Conservation (phyloP, 306 rosid species). For the Delonix regia region DNA sequence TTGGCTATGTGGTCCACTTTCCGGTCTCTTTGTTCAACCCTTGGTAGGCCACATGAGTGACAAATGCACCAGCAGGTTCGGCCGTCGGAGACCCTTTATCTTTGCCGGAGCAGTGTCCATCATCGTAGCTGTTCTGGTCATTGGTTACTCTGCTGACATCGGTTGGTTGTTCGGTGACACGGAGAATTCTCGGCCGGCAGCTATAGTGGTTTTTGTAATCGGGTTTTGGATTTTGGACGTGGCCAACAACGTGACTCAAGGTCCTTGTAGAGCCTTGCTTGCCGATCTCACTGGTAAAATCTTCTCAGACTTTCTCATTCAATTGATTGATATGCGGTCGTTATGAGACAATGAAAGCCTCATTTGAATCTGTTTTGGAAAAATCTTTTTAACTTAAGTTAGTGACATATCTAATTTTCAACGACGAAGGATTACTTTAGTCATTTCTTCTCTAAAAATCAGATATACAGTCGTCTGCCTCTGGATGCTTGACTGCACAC, state of each 20-base stretch:
- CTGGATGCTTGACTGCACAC: background rate
- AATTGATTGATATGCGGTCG: background rate
- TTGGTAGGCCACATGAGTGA: constrained; percentile 83
- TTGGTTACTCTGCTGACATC: constrained; percentile 80
- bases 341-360: background rate
- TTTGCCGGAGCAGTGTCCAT: constrained; percentile 64
- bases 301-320: background rate
- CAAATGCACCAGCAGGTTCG: constrained; percentile 66
- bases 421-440: background rate
- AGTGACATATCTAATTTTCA: background rate
- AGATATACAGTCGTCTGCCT: constrained; percentile 9
- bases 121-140: constrained; percentile 60
- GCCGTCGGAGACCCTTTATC: constrained; percentile 93
- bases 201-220: constrained; percentile 60
- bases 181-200: constrained; percentile 58
- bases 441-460: background rate
- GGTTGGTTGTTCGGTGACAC: constrained; percentile 77
- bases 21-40: constrained; percentile 88
- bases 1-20: constrained; percentile 93
- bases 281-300: constrained; percentile 83
- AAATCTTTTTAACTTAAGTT: background rate
- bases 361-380: background rate
- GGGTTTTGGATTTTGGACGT: constrained; percentile 91
- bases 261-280: constrained; percentile 89
- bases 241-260: constrained; percentile 83